Evolutionary conservation across 2,329 filamentous ascomycete genomes (phyloP), one percentile per base, ranked within the genome.

Genomic region (Sclerotinia trifoliorum): DNA sequence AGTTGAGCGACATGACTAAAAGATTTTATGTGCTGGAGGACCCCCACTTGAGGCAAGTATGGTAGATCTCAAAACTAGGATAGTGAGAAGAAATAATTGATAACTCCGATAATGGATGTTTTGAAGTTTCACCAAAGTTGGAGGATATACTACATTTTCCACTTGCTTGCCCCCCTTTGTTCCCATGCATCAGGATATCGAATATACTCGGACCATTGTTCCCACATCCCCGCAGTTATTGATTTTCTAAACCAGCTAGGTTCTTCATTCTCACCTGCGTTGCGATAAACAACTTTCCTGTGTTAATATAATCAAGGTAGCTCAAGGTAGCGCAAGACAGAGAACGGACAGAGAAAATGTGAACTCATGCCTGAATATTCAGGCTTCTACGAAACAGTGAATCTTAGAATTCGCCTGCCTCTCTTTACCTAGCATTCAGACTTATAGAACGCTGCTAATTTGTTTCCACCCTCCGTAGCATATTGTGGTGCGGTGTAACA

Each of bases 1-100:
- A 48, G 65, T 42, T 48, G 57, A 67, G 65, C 57, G 32, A 67
- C 57, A 24, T 48, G 26, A 52, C 24, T 13, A 46, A n/a, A 32
- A 55, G 21, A 19, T 21, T 46, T 42, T 8, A 26, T 62, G 19
- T 26, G 11, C 5, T 7, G 15, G 55, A 46, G 39, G 39, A 54
- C 24, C 58, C 44, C 58, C 58, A 62, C 44, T 49, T n/a, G n/a
- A 13, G 49, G 29, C 21, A 19, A 4, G 24, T 49, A 39, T 49
- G 8, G 21, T 19, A 35, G 29, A 62, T 24, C 44, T 26, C 44
- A 49, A 24, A 8, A 35, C 13, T 35, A 6, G 19, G 19, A 35
- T n/a, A 5, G 21, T n/a, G 32, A 39, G 7, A 56, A 39, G 21
- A n/a, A 56, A 56, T n/a, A 39, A 39, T 11, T 51, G 46, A 62